Evolutionary conservation across 495 filamentous ascomycete genomes (phyloP), one percentile per base, ranked within the genome.

Genomic region (Aspergillus cristatus): DNA sequence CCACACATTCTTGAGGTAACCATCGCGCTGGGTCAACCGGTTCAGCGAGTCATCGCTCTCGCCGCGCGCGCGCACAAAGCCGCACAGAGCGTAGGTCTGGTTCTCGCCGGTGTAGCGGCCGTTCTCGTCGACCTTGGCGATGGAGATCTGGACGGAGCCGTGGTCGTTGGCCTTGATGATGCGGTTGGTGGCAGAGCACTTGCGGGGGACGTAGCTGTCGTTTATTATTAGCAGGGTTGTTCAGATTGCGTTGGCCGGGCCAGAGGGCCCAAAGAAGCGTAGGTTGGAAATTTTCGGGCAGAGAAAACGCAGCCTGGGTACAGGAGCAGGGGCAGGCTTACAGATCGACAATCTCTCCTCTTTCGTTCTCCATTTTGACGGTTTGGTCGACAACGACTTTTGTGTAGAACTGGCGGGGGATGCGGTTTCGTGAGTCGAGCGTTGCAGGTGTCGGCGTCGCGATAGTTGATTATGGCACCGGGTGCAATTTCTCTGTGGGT

Each of bases 81-180:
- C 91, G 71, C 86, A 95, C 35, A 99, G 80, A 47, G 91, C 93
- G 62, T 94, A 96, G 55, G 86, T 82, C 68, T 95, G 81, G 79
- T 87, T 94, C 74, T 97, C 91, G 57, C 87, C 86, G 46, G 86
- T 91, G 75, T 96, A 86, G 54, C 89, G 84, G 50, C 91, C 90
- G 71, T 84, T 85, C 70, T 96, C 89, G 69, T 94, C 87, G 55
- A 94, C 82, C 67, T 93, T 90, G 64, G 84, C 87, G 62, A 94
- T 74, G 52, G 79, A 69, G 33, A 94, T 83, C 74, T 95, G 84
- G 52, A 88, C 89, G 38, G 83, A 88, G 53, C 84, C 86, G 75
- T 93, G 86, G 71, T 93, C 91, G 72, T 96, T 95, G 73, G 91
- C 85, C 76, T 95, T 95, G 80, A 97, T 95, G 79, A 97, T 95